Percentiles rank a stretch among this genome's conserved stretches.
Evolutionary conservation across 192 early-diverging fungal genomes (phyloP).

Genomic region (Jimgerdemannia lactiflua): DNA sequence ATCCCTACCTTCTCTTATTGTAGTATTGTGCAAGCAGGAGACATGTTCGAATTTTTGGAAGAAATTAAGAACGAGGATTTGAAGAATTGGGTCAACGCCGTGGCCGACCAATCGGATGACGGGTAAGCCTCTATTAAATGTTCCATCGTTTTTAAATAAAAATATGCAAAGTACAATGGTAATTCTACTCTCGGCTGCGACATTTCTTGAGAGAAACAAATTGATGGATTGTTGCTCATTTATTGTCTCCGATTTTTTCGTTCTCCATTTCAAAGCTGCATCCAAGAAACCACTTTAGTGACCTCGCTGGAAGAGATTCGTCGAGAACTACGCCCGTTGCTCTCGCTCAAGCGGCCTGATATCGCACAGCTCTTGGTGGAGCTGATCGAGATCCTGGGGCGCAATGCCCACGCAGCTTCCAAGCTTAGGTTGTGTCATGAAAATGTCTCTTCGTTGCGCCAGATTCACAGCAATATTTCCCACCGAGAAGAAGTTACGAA

Average conservation of each 20-base stretch:
- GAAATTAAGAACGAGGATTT: slow-evolving; percentile 8
- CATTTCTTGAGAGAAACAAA: no score
- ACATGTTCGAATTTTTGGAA: slow-evolving; percentile 11
- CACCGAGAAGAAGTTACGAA: slow-evolving; percentile 15
- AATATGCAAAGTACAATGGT: background rate
- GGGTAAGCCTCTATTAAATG: slow-evolving; percentile 10
- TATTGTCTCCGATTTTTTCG: slow-evolving; percentile 7
- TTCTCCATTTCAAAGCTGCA: background rate
- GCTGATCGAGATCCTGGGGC: background rate
- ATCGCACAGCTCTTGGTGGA: background rate
- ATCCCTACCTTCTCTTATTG: background rate
- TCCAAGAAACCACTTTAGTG: background rate
- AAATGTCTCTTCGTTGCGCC: slow-evolving; percentile 6
- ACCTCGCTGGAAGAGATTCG: slow-evolving; percentile 2
- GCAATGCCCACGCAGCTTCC: background rate
- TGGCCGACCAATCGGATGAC: slow-evolving; percentile 20
- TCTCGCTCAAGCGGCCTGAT: background rate
- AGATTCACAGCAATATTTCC: slow-evolving; percentile 12
- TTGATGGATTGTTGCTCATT: no score
- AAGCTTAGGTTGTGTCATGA: slow-evolving; percentile 13
- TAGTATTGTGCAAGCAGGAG: background rate
- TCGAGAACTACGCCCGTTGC: background rate
- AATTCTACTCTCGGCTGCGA: no score
- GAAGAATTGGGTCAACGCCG: slow-evolving; percentile 20
- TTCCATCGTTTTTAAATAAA: slow-evolving; percentile 15